Evolutionary conservation across 2,329 filamentous ascomycete species (phyloP).

Genomic region (Ophiostoma sp.): DNA sequence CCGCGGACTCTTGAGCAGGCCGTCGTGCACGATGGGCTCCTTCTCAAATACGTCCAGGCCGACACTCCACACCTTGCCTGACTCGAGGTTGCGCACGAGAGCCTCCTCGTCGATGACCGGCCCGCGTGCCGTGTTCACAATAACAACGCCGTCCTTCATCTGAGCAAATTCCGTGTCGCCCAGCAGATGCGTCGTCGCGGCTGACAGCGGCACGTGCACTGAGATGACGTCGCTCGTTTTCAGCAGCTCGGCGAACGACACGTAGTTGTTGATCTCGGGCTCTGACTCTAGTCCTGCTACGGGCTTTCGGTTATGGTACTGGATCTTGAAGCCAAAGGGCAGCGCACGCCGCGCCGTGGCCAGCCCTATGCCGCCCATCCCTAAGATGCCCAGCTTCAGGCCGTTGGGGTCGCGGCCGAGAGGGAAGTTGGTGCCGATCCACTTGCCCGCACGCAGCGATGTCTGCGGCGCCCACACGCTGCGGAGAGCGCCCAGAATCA

Average conservation of each 20-base stretch:
- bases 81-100: constrained; percentile 48
- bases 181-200: constrained; percentile 44
- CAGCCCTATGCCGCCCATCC: constrained; percentile 54
- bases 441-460: constrained; percentile 2
- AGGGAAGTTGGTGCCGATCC: constrained; percentile 39
- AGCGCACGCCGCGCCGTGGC: constrained; percentile 31
- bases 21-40: constrained; percentile 57
- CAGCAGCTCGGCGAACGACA: constrained; percentile 40
- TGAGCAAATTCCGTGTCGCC: constrained; percentile 43
- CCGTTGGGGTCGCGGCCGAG: constrained; percentile 62
- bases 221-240: constrained; percentile 44
- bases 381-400: constrained; percentile 53
- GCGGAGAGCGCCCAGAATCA: constrained; percentile 63
- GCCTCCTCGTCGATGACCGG: constrained; percentile 53
- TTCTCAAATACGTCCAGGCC: constrained; percentile 54
- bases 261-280: constrained; percentile 27
- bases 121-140: constrained; percentile 55
- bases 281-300: constrained; percentile 35
- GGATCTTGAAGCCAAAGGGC: constrained; percentile 50
- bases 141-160: constrained; percentile 51
- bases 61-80: constrained; percentile 48
- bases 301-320: constrained; percentile 50
- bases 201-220: constrained; percentile 42
- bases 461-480: constrained; percentile 48
- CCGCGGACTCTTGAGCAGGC: constrained; percentile 53